Evolutionary conservation across 2,329 filamentous ascomycete genomes (phyloP), one percentile per base, ranked within the genome.

Genomic region (Xylaria arbuscula): DNA sequence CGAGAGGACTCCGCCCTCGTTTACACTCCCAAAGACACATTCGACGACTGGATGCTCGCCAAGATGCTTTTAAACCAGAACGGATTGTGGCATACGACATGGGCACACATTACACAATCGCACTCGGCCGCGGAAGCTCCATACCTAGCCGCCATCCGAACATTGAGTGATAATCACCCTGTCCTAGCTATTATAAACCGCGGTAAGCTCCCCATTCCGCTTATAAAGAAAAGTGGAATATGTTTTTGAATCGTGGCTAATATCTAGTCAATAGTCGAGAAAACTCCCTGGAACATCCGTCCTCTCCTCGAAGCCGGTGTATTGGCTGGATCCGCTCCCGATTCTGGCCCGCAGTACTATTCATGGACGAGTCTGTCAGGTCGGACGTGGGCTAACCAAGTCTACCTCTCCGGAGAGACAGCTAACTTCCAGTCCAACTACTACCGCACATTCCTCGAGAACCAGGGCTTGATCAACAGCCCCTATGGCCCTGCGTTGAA

Each of bases 11-110:
- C 72, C 1, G 77, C 81, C 66, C 72, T 84, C 42, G 77, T 81
- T 6, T 86, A 86, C 73, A 86, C 84, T 2, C 83, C 84, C 2
- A 72, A 78, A 0, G 84, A 86, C 66, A 60, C 69, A 0, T 28
- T 73, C 3, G 78, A 80, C n/a, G 84, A 87, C 73, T 86, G 84
- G 84, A 73, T 84, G 6, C 73, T 86, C 4, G 85, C 84, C 6
- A 86, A 86, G 76, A 81, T 85, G 51, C 78, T 83, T 71, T 84
- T 83, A 72, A 84, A 85, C 58, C 74, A 77, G 32, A 85, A 86
- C 59, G 83, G 86, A 69, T 77, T 85, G 42, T 85, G 81, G 75
- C 79, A 82, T 66, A 76, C 77, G 0, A 81, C 84, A 61, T 81
- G 80, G 75, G 78, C 80, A 64, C 83, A 86, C 69, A 75, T 86